These are phyloP conservation scores for Chenopodium quinoa DNA, from an alignment of 148 eudicot species.

Conservation along the genomic window DNA sequence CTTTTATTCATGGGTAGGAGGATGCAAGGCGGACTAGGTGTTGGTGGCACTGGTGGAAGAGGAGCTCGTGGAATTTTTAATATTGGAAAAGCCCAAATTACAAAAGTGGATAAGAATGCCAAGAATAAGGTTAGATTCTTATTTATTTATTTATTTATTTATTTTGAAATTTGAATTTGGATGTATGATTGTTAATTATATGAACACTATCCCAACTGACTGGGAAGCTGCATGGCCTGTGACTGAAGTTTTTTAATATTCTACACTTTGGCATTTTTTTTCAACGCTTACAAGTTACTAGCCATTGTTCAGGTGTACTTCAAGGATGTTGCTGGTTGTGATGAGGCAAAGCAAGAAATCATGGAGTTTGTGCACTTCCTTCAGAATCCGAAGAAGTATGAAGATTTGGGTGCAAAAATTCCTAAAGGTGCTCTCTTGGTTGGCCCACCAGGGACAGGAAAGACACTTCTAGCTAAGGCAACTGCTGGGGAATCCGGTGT, in stretches of 20 bases:
- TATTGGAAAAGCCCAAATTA: slow-evolving; percentile 77
- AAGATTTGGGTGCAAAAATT: slow-evolving; percentile 81
- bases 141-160: background rate
- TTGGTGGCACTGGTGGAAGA: slow-evolving; percentile 61
- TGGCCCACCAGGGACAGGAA: slow-evolving; percentile 97
- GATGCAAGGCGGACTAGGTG: slow-evolving; percentile 91
- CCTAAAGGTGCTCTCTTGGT: slow-evolving; percentile 94
- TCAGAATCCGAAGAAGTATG: slow-evolving; percentile 83
- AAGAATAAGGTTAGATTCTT: slow-evolving; percentile 61
- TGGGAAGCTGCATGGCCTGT: background rate
- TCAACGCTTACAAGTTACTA: background rate
- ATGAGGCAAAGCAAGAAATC: slow-evolving; percentile 78
- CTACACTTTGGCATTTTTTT: background rate
- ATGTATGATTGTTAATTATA: background rate
- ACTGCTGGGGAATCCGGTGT: slow-evolving; percentile 98
- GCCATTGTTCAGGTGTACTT: slow-evolving; percentile 47
- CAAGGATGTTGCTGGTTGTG: slow-evolving; percentile 79
- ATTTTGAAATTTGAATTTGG: too few relatives aligned
- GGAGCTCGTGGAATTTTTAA: slow-evolving; percentile 76
- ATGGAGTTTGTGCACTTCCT: slow-evolving; percentile 94
- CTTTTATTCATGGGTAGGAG: slow-evolving; percentile 65
- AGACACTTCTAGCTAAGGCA: slow-evolving; percentile 90
- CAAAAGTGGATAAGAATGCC: slow-evolving; percentile 75
- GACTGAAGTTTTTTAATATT: background rate
- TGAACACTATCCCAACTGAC: background rate